Evolutionary conservation across 306 rosid species (phyloP).

Genomic region (Cicer yamashitae): DNA sequence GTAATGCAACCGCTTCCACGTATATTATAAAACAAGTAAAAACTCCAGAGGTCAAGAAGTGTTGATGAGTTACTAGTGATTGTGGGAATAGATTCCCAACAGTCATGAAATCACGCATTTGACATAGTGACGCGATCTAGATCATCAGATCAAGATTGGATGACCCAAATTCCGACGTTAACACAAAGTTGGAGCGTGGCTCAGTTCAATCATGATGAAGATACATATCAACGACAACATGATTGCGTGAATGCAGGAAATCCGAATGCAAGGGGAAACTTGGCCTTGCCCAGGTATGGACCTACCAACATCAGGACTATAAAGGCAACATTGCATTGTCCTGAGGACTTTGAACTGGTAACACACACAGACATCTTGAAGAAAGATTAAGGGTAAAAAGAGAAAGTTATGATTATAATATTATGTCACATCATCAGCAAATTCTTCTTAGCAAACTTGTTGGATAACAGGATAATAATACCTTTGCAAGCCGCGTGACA

Average conservation of each 20-base stretch:
- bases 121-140: neutral
- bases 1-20: conserved; percentile 13
- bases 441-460: neutral
- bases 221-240: neutral
- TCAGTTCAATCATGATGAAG: too few relatives aligned
- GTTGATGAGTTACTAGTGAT: neutral
- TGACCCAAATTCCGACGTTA: neutral
- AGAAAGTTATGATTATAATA: neutral
- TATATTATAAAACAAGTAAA: conserved; percentile 17
- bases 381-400: conserved; percentile 28
- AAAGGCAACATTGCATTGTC: conserved; percentile 7
- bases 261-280: neutral
- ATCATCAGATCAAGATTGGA: neutral
- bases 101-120: neutral
- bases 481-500: conserved; percentile 93
- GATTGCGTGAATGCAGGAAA: neutral
- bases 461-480: conserved; percentile 38
- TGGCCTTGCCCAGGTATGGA: neutral
- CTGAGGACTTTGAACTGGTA: neutral
- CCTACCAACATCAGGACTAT: neutral
- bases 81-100: neutral
- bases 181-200: too few relatives aligned
- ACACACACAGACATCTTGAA: conserved; percentile 13
- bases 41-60: neutral
- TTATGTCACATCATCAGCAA: neutral